Base-by-base conservation (phyloP, 306 rosid species). In the Gynostemma pentaphyllum region DNA sequence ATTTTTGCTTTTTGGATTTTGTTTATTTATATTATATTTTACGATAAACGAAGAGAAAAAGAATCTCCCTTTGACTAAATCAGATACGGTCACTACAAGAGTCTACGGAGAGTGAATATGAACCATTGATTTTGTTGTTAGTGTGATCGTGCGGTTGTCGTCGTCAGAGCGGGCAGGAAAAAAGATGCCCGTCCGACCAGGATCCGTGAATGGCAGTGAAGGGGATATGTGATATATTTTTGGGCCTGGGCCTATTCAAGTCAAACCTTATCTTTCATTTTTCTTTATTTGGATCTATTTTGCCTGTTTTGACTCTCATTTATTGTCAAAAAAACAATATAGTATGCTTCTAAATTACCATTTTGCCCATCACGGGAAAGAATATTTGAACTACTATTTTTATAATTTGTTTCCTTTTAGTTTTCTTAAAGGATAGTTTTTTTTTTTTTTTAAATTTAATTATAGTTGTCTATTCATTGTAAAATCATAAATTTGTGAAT, bases 161-260 rank as follows among this genome's bases (percentile, higher is more conserved):
- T 56, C 36, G 12, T 15, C 9, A 14, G 23, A 32, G 50, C 29
- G n/a, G n/a, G n/a, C n/a, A n/a, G n/a, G n/a, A n/a, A n/a, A n/a
- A n/a, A n/a, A n/a, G 51, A 45, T 63, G 32, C 64, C 64, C 69
- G 69, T 62, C 69, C 69, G 69, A 70, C 69, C 69, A 42, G 68
- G 55, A 62, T 70, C 69, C 75, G 53, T 59, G 63, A 48, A 62
- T 29, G 52, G 68, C 62, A 70, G 69, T 40, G 74, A 73, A 60
- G 49, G 54, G 37, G 69, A 57, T 37, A 59, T 23, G 46, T 37
- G 65, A 59, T 39, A n/a, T 66, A n/a, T 28, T 45, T 30, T 70
- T 14, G 68, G 42, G 55, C 67, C 42, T 65, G 79, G 75, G 72
- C 75, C 51, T 69, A 4, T 42, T 11, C 11, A 75, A 55, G 74